Conservation (phyloP, 441 rosid species). For the Geranium incanum region DNA sequence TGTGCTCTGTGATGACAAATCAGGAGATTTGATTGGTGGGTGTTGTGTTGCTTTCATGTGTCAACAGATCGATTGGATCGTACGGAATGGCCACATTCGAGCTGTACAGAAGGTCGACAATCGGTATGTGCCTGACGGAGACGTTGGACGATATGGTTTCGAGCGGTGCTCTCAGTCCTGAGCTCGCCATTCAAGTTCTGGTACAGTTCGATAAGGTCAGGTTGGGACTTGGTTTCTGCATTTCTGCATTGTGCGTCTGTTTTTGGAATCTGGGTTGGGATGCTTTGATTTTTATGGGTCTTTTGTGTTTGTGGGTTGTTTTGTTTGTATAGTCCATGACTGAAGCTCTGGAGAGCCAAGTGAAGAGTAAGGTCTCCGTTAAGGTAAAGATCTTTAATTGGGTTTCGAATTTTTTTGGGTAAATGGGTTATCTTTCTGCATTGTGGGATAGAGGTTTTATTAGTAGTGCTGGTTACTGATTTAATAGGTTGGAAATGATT, state of each 20-base stretch:
- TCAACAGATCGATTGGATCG: constrained; percentile 29
- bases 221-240: constrained; percentile 1
- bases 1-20: background rate
- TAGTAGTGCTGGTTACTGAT: background rate
- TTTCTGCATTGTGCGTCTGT: background rate
- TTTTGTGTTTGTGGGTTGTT: constrained; percentile 3
- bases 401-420: background rate
- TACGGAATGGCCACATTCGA: constrained; percentile 82
- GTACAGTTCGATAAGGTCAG: constrained; percentile 91
- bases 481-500: too few species aligned
- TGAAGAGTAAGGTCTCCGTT: constrained; percentile 82
- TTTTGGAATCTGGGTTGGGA: background rate
- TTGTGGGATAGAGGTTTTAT: background rate
- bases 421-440: background rate
- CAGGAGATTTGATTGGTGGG: constrained; percentile 3
- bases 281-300: background rate
- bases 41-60: constrained; percentile 4
- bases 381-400: constrained; percentile 40
- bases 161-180: constrained; percentile 79
- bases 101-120: constrained; percentile 88
- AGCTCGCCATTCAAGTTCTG: constrained; percentile 92
- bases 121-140: constrained; percentile 95
- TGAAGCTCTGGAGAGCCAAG: constrained; percentile 79
- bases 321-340: constrained; percentile 63
- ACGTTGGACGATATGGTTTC: constrained; percentile 94